Evolutionary conservation across 1,284 basidiomycete genomes (phyloP), one percentile per base, ranked within the genome.

Genomic region (Fomitopsis palustris): DNA sequence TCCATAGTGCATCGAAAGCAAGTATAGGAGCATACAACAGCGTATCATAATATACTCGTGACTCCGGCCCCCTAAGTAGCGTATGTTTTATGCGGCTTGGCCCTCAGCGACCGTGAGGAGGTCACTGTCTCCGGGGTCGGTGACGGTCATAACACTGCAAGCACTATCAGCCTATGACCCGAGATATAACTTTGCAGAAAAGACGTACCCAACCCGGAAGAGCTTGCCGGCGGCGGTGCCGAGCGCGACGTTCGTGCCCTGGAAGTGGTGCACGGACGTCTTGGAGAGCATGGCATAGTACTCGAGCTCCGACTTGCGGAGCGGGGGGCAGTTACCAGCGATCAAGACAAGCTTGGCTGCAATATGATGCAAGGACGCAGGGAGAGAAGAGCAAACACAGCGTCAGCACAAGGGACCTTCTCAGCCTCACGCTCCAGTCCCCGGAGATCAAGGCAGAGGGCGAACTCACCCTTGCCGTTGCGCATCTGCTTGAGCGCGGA

Each of bases 251-350:
- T 99, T 99, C 68, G 95, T 95, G 69, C 96, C 96, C 69, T 90
- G 83, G 74, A 95, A 98, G 84, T 98, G 96, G 82, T 98, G 96
- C 56, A 98, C 95, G 63, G 89, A 87, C 61, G 96, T 98, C 85
- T 98, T 98, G 65, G 93, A 95, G 71, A 99, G 85, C 96, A 99
- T 99, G 81, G 97, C 97, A 78, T 99, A 99, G 86, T 99, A 99
- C 85, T 99, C 97, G 65, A 99, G 85, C 86, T 99, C 97, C 61
- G 96, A 98, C 80, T 98, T 98, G 79, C 97, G 93, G 67, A 99
- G 87, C 65, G 97, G 97, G 61, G 96, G 97, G 81, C 95, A 98
- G 85, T 99, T 99, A 70, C 95, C 96, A 72, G 96, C 95, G 76
- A 99, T 98, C 76, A 99, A 83, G 72, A 99, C 91, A 70, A 99